phyloP scores from a whole-genome alignment of 176 grass and related monocot species.

The Triticum timopheevii region DNA sequence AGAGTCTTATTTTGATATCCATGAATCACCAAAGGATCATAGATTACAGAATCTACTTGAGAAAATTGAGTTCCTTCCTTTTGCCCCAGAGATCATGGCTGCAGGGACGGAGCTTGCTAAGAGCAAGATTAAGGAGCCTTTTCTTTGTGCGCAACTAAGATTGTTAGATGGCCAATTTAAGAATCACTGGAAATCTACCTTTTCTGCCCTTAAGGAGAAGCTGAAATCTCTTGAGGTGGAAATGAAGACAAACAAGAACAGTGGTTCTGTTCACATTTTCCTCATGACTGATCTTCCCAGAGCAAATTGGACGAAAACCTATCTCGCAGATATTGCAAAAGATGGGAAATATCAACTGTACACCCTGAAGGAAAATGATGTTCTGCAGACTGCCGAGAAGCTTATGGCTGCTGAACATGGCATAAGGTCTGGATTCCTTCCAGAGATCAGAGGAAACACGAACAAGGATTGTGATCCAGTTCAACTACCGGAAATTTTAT shows the following conservation, averaged over 20 bases:
- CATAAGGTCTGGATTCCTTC: slow-evolving; percentile 71
- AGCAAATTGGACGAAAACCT: slow-evolving; percentile 74
- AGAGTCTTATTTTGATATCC: slow-evolving; percentile 83
- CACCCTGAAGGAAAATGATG: slow-evolving; percentile 68
- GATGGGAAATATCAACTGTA: slow-evolving; percentile 58
- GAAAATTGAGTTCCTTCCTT: slow-evolving; percentile 78
- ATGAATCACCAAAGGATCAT: slow-evolving; percentile 60
- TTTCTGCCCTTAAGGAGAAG: slow-evolving; percentile 82
- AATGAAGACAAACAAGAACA: slow-evolving; percentile 31
- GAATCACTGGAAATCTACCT: slow-evolving; percentile 92
- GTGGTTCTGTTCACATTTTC: slow-evolving; percentile 64
- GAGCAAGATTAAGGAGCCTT: slow-evolving; percentile 70
- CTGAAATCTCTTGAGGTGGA: slow-evolving; percentile 50
- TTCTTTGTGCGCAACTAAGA: slow-evolving; percentile 86
- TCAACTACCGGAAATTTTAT: slow-evolving; percentile 71
- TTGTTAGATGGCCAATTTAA: slow-evolving; percentile 98
- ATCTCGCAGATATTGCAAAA: slow-evolving; percentile 68
- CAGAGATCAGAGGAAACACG: slow-evolving; percentile 28
- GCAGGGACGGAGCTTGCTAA: slow-evolving; percentile 69
- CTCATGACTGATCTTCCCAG: slow-evolving; percentile 93
- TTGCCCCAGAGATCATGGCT: slow-evolving; percentile 79
- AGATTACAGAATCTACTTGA: slow-evolving; percentile 56
- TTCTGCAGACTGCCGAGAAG: slow-evolving; percentile 53
- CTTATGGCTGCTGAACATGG: slow-evolving; percentile 86
- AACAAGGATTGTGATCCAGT: slow-evolving; percentile 50